These are phyloP conservation scores for Alternaria metachromatica DNA, from an alignment of 2,329 filamentous ascomycete genomes.

Conservation along the genomic window DNA sequence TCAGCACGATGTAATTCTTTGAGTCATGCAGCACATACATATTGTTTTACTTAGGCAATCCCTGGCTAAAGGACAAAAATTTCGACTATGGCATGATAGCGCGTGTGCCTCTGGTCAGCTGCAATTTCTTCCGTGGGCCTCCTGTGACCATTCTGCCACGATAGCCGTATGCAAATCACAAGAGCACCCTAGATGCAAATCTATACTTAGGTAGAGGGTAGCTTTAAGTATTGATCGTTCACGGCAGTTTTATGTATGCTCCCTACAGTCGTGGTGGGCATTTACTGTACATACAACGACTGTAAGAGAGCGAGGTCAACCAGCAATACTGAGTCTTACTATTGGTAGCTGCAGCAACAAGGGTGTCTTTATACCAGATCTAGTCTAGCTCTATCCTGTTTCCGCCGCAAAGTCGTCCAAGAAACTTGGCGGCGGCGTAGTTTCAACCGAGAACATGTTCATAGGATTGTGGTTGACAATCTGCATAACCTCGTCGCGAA, in stretches of 20 bases:
- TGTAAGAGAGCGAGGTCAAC: background rate
- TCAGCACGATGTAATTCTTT: background rate
- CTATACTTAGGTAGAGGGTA: background rate
- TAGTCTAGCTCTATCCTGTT: slow-evolving; percentile 16
- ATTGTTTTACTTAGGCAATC: background rate
- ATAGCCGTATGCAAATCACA: background rate
- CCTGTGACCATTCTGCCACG: background rate
- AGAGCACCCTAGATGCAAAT: background rate
- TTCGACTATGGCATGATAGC: background rate
- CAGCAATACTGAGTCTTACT: background rate
- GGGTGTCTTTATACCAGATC: slow-evolving; percentile 16
- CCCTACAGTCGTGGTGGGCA: background rate
- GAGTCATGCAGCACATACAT: background rate
- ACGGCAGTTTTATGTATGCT: background rate
- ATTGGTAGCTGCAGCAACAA: slow-evolving; percentile 15
- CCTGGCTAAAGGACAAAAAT: background rate
- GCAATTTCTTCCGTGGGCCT: background rate
- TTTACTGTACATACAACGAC: background rate
- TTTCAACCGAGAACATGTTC: slow-evolving; percentile 6
- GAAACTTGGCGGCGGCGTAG: slow-evolving; percentile 1
- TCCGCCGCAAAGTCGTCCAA: slow-evolving; percentile 10
- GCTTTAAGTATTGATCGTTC: background rate
- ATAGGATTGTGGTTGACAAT: slow-evolving; percentile 20
- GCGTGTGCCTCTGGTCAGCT: background rate
- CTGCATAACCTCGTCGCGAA: slow-evolving; percentile 36